Conservation (phyloP, 2,329 filamentous ascomycete genomes). For the Cordyceps tenuipes region DNA sequence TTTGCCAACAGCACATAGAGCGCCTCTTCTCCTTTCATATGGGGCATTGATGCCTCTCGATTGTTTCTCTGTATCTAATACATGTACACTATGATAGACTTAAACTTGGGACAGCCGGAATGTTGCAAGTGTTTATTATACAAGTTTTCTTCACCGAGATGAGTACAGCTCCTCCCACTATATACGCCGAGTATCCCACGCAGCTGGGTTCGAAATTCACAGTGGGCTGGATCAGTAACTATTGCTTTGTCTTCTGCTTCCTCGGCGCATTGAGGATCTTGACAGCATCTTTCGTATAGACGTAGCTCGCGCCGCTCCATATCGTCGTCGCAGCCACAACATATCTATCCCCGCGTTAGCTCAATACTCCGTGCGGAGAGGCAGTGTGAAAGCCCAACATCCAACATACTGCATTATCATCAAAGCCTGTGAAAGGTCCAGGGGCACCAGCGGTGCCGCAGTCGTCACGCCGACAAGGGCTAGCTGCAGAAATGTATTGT, state of each 20-base stretch:
- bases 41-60: not conserved
- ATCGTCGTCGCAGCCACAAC: conserved; percentile 82
- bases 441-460: conserved; percentile 64
- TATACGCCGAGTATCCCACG: not conserved
- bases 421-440: conserved; percentile 46
- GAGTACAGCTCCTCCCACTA: not conserved
- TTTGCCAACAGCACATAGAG: not conserved
- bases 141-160: not conserved
- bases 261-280: conserved; percentile 56
- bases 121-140: not conserved
- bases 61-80: not conserved
- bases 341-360: conserved; percentile 44
- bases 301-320: conserved; percentile 90
- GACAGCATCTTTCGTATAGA: conserved; percentile 84
- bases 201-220: not conserved
- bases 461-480: conserved; percentile 79
- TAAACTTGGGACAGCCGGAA: not conserved
- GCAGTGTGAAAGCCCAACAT: conserved; percentile 26
- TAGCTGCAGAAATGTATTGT: conserved; percentile 89
- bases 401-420: conserved; percentile 54
- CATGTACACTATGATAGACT: not conserved
- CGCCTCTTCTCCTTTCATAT: not conserved
- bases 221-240: not conserved
- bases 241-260: conserved; percentile 10
- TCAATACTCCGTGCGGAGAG: too few relatives aligned